phyloP scores from a whole-genome alignment of 2,329 filamentous ascomycete species.

The Bimuria novae-zelandiae region DNA sequence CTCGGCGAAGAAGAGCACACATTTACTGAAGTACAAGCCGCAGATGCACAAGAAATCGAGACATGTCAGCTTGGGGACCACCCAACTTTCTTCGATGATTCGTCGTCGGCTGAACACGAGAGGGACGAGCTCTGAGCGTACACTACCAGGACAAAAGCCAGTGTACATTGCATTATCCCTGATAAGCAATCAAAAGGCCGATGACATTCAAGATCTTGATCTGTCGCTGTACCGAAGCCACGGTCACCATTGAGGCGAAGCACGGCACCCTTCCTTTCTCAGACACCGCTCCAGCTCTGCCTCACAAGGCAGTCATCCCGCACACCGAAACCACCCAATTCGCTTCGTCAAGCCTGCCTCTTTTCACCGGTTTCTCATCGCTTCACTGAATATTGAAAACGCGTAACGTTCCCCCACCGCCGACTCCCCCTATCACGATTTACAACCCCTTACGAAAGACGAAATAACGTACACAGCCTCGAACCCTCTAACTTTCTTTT shows the following conservation, averaged over 20 bases:
- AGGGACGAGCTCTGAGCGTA: constrained; percentile 8
- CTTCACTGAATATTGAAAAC: not conserved
- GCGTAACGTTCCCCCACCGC: not conserved
- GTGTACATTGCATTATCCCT: too few relatives aligned
- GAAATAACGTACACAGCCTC: constrained; percentile 7
- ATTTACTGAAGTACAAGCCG: not conserved
- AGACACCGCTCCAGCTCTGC: not conserved
- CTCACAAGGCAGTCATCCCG: not conserved
- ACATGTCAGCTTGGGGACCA: not conserved
- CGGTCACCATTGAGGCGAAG: constrained; percentile 1
- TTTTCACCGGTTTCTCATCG: not conserved
- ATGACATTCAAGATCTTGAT: too few relatives aligned
- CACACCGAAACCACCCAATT: not conserved
- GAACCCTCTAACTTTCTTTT: not conserved
- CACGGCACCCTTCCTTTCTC: not conserved
- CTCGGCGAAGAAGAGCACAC: not conserved
- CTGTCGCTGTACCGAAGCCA: not conserved
- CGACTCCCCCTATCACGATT: constrained; percentile 3
- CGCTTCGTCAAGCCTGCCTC: not conserved
- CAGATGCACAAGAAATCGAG: not conserved
- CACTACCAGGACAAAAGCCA: too few relatives aligned
- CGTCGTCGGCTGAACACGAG: not conserved
- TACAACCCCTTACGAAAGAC: constrained; percentile 2
- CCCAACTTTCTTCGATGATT: not conserved
- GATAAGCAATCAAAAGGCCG: too few relatives aligned